A percentile compares a stretch with the other conserved stretches of the same genome.
phyloP scores from a whole-genome alignment of 1,284 basidiomycete species.

The Porphyrellus sp. region DNA sequence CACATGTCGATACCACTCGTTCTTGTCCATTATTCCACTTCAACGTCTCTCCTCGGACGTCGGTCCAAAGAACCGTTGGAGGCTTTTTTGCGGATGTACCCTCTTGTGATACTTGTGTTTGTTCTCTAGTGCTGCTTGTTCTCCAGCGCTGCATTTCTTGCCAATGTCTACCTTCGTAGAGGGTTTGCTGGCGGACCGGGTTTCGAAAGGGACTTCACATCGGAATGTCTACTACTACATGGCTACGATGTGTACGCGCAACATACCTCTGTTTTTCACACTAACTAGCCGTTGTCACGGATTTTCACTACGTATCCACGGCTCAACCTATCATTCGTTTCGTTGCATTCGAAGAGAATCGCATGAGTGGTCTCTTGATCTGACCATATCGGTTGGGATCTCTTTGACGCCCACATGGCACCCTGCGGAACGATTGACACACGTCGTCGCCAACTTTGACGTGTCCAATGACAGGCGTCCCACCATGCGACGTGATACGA shows the following conservation, averaged over 20 bases:
- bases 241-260: not conserved
- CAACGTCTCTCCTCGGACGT: not conserved
- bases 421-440: no score
- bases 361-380: not conserved
- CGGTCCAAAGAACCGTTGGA: not conserved
- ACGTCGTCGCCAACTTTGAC: no score
- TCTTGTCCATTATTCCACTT: not conserved
- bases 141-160: no score
- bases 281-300: no score
- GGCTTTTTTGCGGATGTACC: not conserved
- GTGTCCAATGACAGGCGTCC: no score
- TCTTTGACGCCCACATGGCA: not conserved
- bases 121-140: conserved; percentile 4
- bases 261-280: not conserved
- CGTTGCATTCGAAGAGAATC: not conserved
- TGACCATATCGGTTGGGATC: no score
- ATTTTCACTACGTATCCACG: no score
- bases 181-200: conserved; percentile 14
- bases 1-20: conserved; percentile 16
- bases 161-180: not conserved
- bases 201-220: not conserved
- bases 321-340: not conserved
- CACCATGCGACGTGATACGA: no score
- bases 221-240: not conserved
- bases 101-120: not conserved